phyloP scores from a whole-genome alignment of 495 filamentous ascomycete species.

The Hypoxylon crocopeplum region DNA sequence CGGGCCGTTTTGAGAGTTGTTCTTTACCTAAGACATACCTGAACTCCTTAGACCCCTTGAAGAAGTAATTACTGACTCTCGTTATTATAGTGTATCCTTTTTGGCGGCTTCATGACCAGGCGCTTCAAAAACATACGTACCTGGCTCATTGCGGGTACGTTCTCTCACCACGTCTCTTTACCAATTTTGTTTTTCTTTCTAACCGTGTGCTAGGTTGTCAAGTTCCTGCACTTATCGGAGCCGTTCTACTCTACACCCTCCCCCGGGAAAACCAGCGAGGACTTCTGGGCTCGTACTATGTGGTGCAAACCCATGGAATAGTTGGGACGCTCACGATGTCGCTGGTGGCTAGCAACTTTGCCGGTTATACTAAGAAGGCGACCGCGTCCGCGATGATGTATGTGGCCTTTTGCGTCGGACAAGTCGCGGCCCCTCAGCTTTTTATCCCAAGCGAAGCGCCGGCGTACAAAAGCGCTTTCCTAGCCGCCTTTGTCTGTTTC shows the following conservation, averaged over 20 bases:
- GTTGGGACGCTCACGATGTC: slow-evolving; percentile 28
- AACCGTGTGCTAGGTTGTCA: slow-evolving; percentile 20
- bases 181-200: neutral
- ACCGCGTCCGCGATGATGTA: slow-evolving; percentile 65
- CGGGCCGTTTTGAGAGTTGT: no score
- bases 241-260: slow-evolving; percentile 29
- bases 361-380: slow-evolving; percentile 75
- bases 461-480: slow-evolving; percentile 40
- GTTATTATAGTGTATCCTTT: no score
- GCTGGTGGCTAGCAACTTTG: slow-evolving; percentile 58
- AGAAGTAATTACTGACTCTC: no score
- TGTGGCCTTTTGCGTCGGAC: slow-evolving; percentile 65
- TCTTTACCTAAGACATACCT: no score
- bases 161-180: no score
- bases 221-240: slow-evolving; percentile 28
- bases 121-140: slow-evolving; percentile 37
- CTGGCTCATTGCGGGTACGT: slow-evolving; percentile 28
- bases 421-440: slow-evolving; percentile 56
- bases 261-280: slow-evolving; percentile 23
- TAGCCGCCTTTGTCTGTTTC: slow-evolving; percentile 35
- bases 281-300: slow-evolving; percentile 25
- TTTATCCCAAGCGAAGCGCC: slow-evolving; percentile 29
- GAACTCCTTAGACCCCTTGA: no score
- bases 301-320: slow-evolving; percentile 31
- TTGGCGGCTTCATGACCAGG: slow-evolving; percentile 49